Conservation (phyloP, 1,284 basidiomycete species). For the Sutorius eximius region DNA sequence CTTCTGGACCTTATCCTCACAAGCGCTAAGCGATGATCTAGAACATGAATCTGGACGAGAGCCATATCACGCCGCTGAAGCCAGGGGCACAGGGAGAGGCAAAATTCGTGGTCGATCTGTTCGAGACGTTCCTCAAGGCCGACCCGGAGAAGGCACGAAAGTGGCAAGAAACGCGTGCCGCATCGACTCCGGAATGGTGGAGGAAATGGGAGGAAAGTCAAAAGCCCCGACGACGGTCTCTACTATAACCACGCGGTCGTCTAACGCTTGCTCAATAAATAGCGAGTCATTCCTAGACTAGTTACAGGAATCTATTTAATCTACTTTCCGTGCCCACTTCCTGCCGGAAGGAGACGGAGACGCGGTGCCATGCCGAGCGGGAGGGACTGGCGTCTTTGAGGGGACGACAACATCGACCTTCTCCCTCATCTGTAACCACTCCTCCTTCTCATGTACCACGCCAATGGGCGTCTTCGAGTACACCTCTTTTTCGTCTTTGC, state of each 20-base stretch:
- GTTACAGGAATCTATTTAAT: slow-evolving; percentile 39
- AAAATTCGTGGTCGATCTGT: slow-evolving; percentile 19
- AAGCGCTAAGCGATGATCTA: slow-evolving; percentile 10
- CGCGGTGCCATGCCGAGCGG: slow-evolving; percentile 38
- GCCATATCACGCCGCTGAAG: slow-evolving; percentile 11
- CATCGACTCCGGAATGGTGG: slow-evolving; percentile 31
- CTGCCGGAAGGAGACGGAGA: slow-evolving; percentile 47
- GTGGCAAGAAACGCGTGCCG: slow-evolving; percentile 28
- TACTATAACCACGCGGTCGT: slow-evolving; percentile 4
- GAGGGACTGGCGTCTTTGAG: slow-evolving; percentile 40
- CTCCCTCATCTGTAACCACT: slow-evolving; percentile 29
- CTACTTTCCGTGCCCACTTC: slow-evolving; percentile 72
- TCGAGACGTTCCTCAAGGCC: slow-evolving; percentile 31
- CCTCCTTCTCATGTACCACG: slow-evolving; percentile 29
- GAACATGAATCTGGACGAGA: slow-evolving; percentile 23
- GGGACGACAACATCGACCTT: slow-evolving; percentile 45
- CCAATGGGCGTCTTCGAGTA: slow-evolving; percentile 23
- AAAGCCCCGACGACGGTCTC: slow-evolving; percentile 9
- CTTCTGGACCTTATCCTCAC: neutral
- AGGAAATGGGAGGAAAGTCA: slow-evolving; percentile 30
- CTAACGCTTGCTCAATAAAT: slow-evolving; percentile 12
- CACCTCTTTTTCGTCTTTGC: slow-evolving; percentile 48
- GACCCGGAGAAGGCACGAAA: slow-evolving; percentile 21
- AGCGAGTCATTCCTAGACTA: slow-evolving; percentile 11
- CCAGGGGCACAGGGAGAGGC: slow-evolving; percentile 13